Conservation (phyloP, 2,329 filamentous ascomycete species). For the Penicillium sp. region DNA sequence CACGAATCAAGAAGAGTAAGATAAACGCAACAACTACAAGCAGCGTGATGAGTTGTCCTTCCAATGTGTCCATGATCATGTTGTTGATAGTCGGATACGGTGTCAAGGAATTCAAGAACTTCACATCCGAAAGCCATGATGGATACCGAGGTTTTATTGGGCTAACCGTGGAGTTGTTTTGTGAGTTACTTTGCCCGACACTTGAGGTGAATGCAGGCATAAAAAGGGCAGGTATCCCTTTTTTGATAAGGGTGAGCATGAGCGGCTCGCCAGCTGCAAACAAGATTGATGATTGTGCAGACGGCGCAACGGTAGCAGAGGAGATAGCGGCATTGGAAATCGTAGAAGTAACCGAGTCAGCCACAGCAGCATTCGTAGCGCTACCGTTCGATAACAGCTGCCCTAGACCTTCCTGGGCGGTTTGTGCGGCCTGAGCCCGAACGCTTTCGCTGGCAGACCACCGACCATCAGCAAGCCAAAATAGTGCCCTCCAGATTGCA, state of each 20-base stretch:
- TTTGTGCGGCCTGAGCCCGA: conserved; percentile 17
- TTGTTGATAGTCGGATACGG: conserved; percentile 71
- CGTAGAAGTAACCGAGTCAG: conserved; percentile 25
- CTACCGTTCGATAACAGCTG: conserved; percentile 31
- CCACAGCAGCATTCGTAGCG: conserved; percentile 18
- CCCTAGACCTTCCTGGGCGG: conserved; percentile 20
- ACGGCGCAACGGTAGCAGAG: conserved; percentile 28
- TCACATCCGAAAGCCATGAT: conserved; percentile 59
- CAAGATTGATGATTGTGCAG: conserved; percentile 41
- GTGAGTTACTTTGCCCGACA: conserved; percentile 26
- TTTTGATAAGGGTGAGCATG: conserved; percentile 48
- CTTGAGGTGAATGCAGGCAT: conserved; percentile 32
- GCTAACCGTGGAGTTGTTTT: conserved; percentile 29
- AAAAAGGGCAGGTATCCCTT: conserved; percentile 39
- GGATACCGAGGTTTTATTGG: conserved; percentile 39
- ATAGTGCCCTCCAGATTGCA: conserved; percentile 86
- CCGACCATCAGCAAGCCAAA: conserved; percentile 86
- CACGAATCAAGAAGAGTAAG: conserved; percentile 90
- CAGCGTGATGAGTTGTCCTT: conserved; percentile 91
- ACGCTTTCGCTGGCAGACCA: conserved; percentile 47
- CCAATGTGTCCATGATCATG: conserved; percentile 75
- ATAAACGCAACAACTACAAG: conserved; percentile 93
- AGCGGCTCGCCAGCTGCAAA: conserved; percentile 46
- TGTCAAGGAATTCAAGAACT: conserved; percentile 58
- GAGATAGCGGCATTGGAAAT: conserved; percentile 27